Base-by-base conservation (phyloP, 495 filamentous ascomycete species). In the Penicillium paradoxum region DNA sequence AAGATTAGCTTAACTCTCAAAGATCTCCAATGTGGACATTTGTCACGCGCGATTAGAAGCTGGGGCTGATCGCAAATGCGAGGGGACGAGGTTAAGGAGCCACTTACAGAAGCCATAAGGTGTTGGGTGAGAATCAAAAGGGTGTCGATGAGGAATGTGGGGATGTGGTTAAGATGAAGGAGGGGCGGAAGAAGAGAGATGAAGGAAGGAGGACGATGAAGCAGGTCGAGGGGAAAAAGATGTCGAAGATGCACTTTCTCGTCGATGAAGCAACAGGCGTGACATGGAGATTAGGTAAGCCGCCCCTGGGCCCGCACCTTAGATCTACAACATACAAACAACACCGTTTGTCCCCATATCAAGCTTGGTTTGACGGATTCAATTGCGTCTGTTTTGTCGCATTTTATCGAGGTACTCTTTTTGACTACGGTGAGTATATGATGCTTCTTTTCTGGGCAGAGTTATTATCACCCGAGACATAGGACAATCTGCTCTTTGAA, bases 21-120 rank as follows among this genome's bases (percentile, higher is more conserved):
- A 13, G 0, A 17, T 36, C 18, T 29, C 29, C 54, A 29, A 37
- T 34, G 15, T 6, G 4, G 17, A 36, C 15, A 37, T 21, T 44
- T 8, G 10, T 37, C 15, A 34, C 33, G 21, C 42, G 42, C 40
- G 39, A 45, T 42, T 24, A 40, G 32, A 38, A 57, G 53, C 40
- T 56, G 48, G 54, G 47, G 44, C 46, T 33, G 27, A 42, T 56
- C 45, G 48, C 45, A 29, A 39, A 43, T 38, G 32, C 53, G 56
- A 57, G 58, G 58, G 56, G 54, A 60, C 48, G 56, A 22, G 46
- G 40, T 41, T 38, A 50, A 56, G 47, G 30, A 56, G 56, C 40
- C 60, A 80, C 77, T 60, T 66, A 80, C 77, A 59, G 79, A 80
- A 75, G 79, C 77, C 79, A 82, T 82, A 66, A 60, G 59, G 42